phyloP scores from a whole-genome alignment of 1,284 basidiomycete species.

The Papiliotrema flavescens region DNA sequence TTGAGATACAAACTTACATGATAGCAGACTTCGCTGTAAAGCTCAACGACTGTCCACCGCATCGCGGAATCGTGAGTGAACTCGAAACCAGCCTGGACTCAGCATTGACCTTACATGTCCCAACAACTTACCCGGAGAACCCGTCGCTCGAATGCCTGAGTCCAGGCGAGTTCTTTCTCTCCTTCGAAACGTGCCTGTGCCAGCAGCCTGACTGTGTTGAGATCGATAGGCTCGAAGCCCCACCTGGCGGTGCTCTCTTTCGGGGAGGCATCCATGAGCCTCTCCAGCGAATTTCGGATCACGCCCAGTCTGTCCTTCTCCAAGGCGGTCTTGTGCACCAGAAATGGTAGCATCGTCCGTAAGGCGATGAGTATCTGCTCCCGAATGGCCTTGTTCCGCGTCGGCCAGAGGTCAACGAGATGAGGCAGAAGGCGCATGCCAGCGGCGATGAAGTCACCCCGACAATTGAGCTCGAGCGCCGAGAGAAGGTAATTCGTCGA shows the following conservation, averaged over 20 bases:
- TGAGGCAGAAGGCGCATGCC: conserved; percentile 61
- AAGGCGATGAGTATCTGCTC: conserved; percentile 61
- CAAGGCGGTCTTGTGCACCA: conserved; percentile 48
- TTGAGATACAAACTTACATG: conserved; percentile 53
- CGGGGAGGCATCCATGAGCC: conserved; percentile 52
- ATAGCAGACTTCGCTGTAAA: conserved; percentile 75
- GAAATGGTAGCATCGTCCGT: conserved; percentile 66
- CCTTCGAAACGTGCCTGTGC: conserved; percentile 2
- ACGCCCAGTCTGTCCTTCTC: conserved; percentile 10
- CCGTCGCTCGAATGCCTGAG: conserved; percentile 21
- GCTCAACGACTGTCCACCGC: conserved; percentile 73
- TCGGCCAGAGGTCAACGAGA: conserved; percentile 68
- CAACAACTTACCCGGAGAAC: conserved; percentile 16
- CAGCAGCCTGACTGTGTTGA: conserved; percentile 53
- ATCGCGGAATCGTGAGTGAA: conserved; percentile 69
- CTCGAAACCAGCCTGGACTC: conserved; percentile 57
- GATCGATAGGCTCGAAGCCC: conserved; percentile 56
- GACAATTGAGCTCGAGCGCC: conserved; percentile 69
- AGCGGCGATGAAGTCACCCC: conserved; percentile 58
- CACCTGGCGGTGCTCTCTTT: conserved; percentile 63
- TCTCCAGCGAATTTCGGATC: conserved; percentile 56
- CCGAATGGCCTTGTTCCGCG: conserved; percentile 66
- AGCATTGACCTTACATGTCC: not conserved
- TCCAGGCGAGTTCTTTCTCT: conserved; percentile 10
- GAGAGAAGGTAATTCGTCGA: conserved; percentile 66